These are phyloP conservation scores for Dentipellis fragilis DNA, from an alignment of 768 basidiomycete genomes.

Conservation along the genomic window DNA sequence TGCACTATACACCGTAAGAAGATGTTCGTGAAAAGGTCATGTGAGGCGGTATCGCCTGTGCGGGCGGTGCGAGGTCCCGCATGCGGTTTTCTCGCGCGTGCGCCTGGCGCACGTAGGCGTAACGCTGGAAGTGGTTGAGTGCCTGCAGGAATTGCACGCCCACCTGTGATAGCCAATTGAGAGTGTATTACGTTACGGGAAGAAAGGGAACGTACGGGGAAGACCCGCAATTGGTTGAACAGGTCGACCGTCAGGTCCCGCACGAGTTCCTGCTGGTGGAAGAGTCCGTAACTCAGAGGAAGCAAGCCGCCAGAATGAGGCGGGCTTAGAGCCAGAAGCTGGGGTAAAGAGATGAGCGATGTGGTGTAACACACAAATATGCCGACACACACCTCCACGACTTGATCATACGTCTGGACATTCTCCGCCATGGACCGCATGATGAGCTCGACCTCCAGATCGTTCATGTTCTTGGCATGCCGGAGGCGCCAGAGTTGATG, in stretches of 20 bases:
- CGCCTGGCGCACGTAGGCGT: conserved; percentile 79
- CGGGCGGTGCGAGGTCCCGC: conserved; percentile 1
- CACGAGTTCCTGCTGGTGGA: conserved; percentile 74
- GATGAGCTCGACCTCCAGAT: conserved; percentile 67
- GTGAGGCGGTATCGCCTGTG: not conserved
- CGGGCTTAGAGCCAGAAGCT: conserved; percentile 77
- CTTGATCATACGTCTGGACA: conserved; percentile 76
- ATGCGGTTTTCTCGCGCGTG: conserved; percentile 42
- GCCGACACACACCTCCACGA: conserved; percentile 58
- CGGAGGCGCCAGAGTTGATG: conserved; percentile 84
- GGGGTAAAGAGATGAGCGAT: not conserved
- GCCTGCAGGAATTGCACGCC: conserved; percentile 68
- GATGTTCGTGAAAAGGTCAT: not conserved
- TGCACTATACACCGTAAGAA: too few relatives aligned
- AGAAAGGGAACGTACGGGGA: conserved; percentile 46
- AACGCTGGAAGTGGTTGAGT: conserved; percentile 83
- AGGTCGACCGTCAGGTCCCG: conserved; percentile 77
- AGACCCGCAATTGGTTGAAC: conserved; percentile 67
- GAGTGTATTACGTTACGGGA: conserved; percentile 2
- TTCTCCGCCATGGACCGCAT: conserved; percentile 63
- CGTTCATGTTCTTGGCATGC: conserved; percentile 57
- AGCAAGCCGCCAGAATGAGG: conserved; percentile 75
- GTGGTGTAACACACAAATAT: not conserved
- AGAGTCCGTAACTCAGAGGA: conserved; percentile 81
- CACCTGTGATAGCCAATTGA: conserved; percentile 35